Percentiles rank a stretch among this genome's conserved stretches.
These are phyloP conservation scores for Pseudogymnoascus sp. DNA, from an alignment of 2,329 filamentous ascomycete species.

Conservation along the genomic window DNA sequence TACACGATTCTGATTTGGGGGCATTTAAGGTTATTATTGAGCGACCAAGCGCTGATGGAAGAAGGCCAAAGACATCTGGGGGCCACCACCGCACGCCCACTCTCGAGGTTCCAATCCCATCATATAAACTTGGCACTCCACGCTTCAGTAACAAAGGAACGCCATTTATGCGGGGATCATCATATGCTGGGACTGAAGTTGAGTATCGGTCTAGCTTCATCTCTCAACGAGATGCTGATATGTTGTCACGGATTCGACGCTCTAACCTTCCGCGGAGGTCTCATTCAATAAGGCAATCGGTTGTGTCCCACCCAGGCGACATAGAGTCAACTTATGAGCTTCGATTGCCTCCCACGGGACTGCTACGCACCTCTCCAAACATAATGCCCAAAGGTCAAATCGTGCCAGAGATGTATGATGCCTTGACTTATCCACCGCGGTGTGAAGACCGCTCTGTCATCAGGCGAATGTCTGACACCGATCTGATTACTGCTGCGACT, in stretches of 20 bases:
- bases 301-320: conserved; percentile 21
- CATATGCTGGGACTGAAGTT: conserved; percentile 68
- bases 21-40: conserved; percentile 77
- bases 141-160: conserved; percentile 71
- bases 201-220: conserved; percentile 39
- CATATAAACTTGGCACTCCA: conserved; percentile 75
- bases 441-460: conserved; percentile 75
- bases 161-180: conserved; percentile 71
- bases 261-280: conserved; percentile 16
- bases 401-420: conserved; percentile 73
- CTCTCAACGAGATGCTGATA: conserved; percentile 19
- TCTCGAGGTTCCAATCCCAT: conserved; percentile 70
- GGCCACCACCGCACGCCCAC: conserved; percentile 36
- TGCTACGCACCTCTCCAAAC: conserved; percentile 13
- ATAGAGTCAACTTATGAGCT: conserved; percentile 11
- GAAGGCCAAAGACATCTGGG: conserved; percentile 51
- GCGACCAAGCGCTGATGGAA: conserved; percentile 49
- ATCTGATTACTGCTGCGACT: conserved; percentile 79
- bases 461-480: conserved; percentile 63
- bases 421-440: conserved; percentile 67
- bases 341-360: conserved; percentile 9
- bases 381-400: conserved; percentile 34
- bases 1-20: conserved; percentile 50
- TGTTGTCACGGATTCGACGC: conserved; percentile 9
- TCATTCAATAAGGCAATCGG: conserved; percentile 1